Evolutionary conservation across 2,329 filamentous ascomycete genomes (phyloP).

Genomic region (Paraphoma sp.): DNA sequence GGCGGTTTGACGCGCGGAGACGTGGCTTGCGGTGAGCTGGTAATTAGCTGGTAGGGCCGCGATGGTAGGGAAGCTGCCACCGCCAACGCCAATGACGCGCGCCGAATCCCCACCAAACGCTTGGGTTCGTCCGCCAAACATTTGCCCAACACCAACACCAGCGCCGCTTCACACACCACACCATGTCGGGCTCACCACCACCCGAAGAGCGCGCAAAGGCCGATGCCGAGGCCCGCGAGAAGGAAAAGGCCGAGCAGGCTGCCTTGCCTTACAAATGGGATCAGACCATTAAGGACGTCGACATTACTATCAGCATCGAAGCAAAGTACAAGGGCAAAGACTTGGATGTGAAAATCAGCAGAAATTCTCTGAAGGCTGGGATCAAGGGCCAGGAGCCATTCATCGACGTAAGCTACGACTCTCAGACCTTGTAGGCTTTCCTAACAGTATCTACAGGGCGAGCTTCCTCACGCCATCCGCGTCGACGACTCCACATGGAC

Average conservation of each 20-base stretch:
- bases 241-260: conserved; percentile 86
- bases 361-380: conserved; percentile 76
- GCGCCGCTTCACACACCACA: neutral
- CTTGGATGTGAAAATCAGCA: conserved; percentile 82
- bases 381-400: conserved; percentile 89
- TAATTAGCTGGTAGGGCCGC: conserved; percentile 16
- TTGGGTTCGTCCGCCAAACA: conserved; percentile 1
- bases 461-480: conserved; percentile 78
- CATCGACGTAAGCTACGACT: conserved; percentile 68
- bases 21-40: conserved; percentile 20
- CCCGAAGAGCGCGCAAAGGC: conserved; percentile 61
- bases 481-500: conserved; percentile 96
- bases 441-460: conserved; percentile 65
- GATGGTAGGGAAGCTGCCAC: conserved; percentile 18
- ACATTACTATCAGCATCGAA: conserved; percentile 78
- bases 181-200: conserved; percentile 54
- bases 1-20: conserved; percentile 12
- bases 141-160: conserved; percentile 8
- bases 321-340: conserved; percentile 85
- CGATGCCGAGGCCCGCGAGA: conserved; percentile 67
- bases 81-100: conserved; percentile 10
- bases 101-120: conserved; percentile 9
- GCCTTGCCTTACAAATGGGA: conserved; percentile 96
- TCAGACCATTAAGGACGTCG: conserved; percentile 88
- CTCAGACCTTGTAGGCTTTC: neutral